These are phyloP conservation scores for Acrodontium crateriforme DNA, from an alignment of 2,329 filamentous ascomycete species.

Conservation along the genomic window DNA sequence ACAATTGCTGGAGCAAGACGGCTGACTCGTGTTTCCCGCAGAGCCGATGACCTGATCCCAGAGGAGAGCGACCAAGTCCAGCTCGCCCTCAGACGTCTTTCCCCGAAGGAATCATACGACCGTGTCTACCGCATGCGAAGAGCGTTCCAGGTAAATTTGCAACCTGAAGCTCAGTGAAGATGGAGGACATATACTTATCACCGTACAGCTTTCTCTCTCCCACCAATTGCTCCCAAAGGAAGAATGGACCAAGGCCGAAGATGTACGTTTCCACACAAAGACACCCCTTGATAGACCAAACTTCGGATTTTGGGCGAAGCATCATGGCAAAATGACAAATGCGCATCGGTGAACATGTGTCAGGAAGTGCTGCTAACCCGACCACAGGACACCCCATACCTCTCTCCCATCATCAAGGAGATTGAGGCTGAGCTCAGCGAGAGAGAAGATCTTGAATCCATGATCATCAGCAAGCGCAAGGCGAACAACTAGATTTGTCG, in stretches of 20 bases:
- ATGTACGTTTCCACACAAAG: conserved; percentile 33
- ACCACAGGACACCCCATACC: conserved; percentile 55
- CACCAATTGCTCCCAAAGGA: conserved; percentile 50
- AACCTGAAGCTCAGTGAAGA: conserved; percentile 2
- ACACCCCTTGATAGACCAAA: conserved; percentile 3
- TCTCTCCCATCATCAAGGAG: conserved; percentile 53
- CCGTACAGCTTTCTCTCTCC: conserved; percentile 46
- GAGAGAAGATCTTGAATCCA: conserved; percentile 53
- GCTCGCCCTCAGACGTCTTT: conserved; percentile 78
- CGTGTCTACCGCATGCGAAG: conserved; percentile 94
- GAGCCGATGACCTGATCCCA: conserved; percentile 85
- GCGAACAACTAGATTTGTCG: conserved; percentile 6
- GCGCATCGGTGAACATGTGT: conserved; percentile 1
- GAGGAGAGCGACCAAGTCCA: conserved; percentile 84
- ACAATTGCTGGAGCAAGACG: too few species aligned
- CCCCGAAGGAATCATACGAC: conserved; percentile 84
- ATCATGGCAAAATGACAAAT: background rate
- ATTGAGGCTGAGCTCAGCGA: conserved; percentile 55
- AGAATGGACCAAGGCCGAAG: conserved; percentile 54
- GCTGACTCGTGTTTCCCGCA: conserved; percentile 34
- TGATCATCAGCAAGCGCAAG: conserved; percentile 41
- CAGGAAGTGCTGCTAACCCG: background rate
- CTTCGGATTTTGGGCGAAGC: background rate
- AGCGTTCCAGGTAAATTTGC: conserved; percentile 61
- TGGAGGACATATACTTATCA: conserved; percentile 1